Conservation (phyloP, 306 rosid species). For the Medicago truncatula region MtrunA17r5.0-ANR NC_053049.1:44244001-44244500, state of each 20-base stretch:
- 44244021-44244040: background rate
- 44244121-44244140: background rate
- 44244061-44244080: conserved; percentile 7
- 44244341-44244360: background rate
- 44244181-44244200: background rate
- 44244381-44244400: no score
- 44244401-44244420: no score
- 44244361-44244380: background rate
- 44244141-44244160: background rate
- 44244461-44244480: no score
- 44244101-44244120: background rate
- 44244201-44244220: background rate
- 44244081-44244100: background rate
- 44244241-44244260: conserved; percentile 2
- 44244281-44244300: conserved; percentile 38
- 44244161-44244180: background rate
- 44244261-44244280: conserved; percentile 40
- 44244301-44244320: conserved; percentile 45
- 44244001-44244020: background rate
- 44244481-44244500: no score
- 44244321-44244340: conserved; percentile 41
- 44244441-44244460: no score
- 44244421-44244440: no score
- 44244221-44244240: background rate
- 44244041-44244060: background rate